Base-by-base conservation (phyloP, 352 stramenopile species). In the Thraustotheca clavata region DNA sequence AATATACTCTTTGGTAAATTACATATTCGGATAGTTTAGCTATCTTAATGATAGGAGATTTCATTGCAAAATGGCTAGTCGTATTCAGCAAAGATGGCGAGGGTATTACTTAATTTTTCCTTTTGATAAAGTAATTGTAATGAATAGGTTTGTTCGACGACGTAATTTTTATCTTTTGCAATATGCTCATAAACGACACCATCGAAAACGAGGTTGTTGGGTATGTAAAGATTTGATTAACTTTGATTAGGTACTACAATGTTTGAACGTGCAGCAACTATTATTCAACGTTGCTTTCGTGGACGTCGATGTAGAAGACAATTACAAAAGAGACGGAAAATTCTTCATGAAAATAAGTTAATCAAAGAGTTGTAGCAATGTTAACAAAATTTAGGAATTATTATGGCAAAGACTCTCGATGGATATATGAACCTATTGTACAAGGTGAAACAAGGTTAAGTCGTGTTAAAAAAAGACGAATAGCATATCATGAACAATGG, bases 261-360 rank as follows among this genome's bases (percentile, higher is more conserved):
- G 0, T 74, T 83, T 27, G 72, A 78, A 47, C 66, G 50, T 24
- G 73, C 60, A 9, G 71, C 75, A 8, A 35, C 72, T 18, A 55
- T 65, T 4, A 76, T 88, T 16, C 77, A 88, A 59, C 71, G 75
- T 9, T 36, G 76, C 5, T 81, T 77, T 33, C 76, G 77, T 16
- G 76, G 76, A 20, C 38, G 35, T 16, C 57, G 34, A 24, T 72
- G 71, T 49, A 69, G 71, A 14, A 52, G 74, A 0, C 63, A 71
- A 4, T 74, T 79, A 33, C 62, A 74, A 33, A 62, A 54, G 39
- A 68, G 52, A 35, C 39, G 47, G 60, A 43, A 55, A 29, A 54
- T 35, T 26, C 47, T 60, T 27, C 49, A 26, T 52, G 38, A 0
- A 29, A 39, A 27, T 29, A 11, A 57, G 59, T 62, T n/a, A 39